A percentile compares a stretch with the other conserved stretches of the same genome.
These are phyloP conservation scores for Anthoceros angustus DNA, from an alignment of 225 moss, liverwort and hornwort species.

Conservation along the genomic window DNA sequence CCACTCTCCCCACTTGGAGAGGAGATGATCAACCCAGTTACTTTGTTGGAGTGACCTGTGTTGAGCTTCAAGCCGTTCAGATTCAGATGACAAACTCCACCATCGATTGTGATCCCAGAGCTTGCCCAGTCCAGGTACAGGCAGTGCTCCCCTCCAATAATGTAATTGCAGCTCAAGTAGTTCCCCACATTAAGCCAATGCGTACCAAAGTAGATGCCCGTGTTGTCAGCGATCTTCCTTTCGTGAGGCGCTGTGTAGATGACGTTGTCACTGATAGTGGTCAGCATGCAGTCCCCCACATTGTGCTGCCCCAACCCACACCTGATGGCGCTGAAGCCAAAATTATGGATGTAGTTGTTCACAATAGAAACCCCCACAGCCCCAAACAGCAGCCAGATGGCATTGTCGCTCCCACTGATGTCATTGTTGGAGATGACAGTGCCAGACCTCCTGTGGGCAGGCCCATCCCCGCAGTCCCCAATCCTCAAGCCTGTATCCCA, in stretches of 20 bases:
- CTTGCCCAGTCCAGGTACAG: neutral
- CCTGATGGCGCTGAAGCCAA: neutral
- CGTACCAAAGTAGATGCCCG: neutral
- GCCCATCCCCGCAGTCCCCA: neutral
- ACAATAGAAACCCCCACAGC: neutral
- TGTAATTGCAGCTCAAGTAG: conserved; percentile 1
- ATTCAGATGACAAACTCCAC: neutral
- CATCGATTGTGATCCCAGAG: neutral
- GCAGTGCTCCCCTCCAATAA: conserved; percentile 3
- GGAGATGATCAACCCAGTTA: neutral
- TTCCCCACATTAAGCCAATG: neutral
- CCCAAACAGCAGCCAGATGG: neutral
- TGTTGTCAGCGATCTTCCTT: neutral
- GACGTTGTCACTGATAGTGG: neutral
- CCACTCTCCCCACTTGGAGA: neutral
- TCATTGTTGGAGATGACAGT: neutral
- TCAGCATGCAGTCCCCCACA: neutral
- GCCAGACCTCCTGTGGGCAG: neutral
- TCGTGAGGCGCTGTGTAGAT: neutral
- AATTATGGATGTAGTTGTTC: neutral
- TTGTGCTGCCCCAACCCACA: neutral
- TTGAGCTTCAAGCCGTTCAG: neutral
- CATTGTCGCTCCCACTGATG: neutral
- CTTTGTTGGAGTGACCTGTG: neutral
- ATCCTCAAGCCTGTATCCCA: neutral